phyloP scores from a whole-genome alignment of 2,329 filamentous ascomycete genomes.

The Fonsecaea monophora region DNA sequence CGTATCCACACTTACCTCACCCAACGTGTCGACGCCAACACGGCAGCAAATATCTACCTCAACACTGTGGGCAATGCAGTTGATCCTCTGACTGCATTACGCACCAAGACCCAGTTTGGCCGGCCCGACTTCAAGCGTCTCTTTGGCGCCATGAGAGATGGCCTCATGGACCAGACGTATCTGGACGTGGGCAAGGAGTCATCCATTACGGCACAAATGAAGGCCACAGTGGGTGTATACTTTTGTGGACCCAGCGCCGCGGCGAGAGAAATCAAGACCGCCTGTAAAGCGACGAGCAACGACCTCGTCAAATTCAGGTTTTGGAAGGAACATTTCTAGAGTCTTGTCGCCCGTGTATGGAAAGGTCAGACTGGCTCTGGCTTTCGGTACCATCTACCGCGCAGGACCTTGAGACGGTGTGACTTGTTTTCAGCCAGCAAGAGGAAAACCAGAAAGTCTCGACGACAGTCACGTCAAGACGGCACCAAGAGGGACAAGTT shows the following conservation, averaged over 20 bases:
- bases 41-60: slow-evolving; percentile 93
- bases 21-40: slow-evolving; percentile 88
- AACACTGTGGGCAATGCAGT: slow-evolving; percentile 88
- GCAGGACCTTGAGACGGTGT: slow-evolving; percentile 5
- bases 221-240: slow-evolving; percentile 78
- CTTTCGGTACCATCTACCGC: background rate
- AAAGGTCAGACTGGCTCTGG: background rate
- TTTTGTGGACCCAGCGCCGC: slow-evolving; percentile 88
- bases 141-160: slow-evolving; percentile 83
- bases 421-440: background rate
- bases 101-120: slow-evolving; percentile 89
- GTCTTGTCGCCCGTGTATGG: background rate
- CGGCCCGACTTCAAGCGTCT: slow-evolving; percentile 85
- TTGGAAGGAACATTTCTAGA: slow-evolving; percentile 88
- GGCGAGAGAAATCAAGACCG: slow-evolving; percentile 83
- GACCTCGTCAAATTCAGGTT: slow-evolving; percentile 91
- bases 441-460: background rate
- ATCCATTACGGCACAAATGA: slow-evolving; percentile 69
- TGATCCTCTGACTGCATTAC: slow-evolving; percentile 91
- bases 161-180: slow-evolving; percentile 84
- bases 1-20: slow-evolving; percentile 98
- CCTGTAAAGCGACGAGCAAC: slow-evolving; percentile 74
- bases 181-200: slow-evolving; percentile 79
- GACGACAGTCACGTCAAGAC: background rate
- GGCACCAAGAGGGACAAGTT: background rate